These are phyloP conservation scores for Breynia disticha DNA, from an alignment of 441 rosid genomes.

Conservation along the genomic window DNA sequence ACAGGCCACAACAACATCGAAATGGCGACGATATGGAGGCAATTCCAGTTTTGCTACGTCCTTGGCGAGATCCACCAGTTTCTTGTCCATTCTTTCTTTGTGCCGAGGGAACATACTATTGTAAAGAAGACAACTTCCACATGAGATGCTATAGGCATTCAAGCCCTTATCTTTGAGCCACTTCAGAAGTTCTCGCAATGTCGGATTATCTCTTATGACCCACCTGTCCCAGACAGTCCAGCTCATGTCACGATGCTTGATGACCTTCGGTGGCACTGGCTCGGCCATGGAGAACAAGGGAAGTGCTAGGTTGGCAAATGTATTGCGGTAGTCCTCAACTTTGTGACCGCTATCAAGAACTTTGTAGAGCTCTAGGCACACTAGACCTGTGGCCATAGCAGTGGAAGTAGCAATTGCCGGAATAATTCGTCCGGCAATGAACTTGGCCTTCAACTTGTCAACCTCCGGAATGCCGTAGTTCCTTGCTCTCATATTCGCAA, in stretches of 20 bases:
- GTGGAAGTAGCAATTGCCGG: slow-evolving; percentile 96
- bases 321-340: slow-evolving; percentile 82
- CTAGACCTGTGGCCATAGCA: slow-evolving; percentile 94
- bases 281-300: slow-evolving; percentile 95
- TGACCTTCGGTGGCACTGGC: slow-evolving; percentile 75
- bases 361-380: slow-evolving; percentile 88
- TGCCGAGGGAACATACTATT: slow-evolving; percentile 77
- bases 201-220: slow-evolving; percentile 62
- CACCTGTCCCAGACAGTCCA: slow-evolving; percentile 99
- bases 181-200: slow-evolving; percentile 63
- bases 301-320: slow-evolving; percentile 86
- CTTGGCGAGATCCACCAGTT: slow-evolving; percentile 67
- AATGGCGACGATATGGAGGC: slow-evolving; percentile 57
- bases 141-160: slow-evolving; percentile 76
- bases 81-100: slow-evolving; percentile 78
- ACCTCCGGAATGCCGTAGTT: slow-evolving; percentile 88
- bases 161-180: slow-evolving; percentile 79
- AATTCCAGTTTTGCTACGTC: slow-evolving; percentile 78
- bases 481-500: slow-evolving; percentile 98
- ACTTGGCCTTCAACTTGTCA: slow-evolving; percentile 91
- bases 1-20: slow-evolving; percentile 77
- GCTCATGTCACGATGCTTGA: slow-evolving; percentile 74
- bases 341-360: slow-evolving; percentile 68
- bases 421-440: slow-evolving; percentile 89
- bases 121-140: slow-evolving; percentile 70